Evolutionary conservation across 139 green algal genomes (phyloP), one percentile per base, ranked within the genome.

Genomic region (Mychonastes homosphaera): DNA sequence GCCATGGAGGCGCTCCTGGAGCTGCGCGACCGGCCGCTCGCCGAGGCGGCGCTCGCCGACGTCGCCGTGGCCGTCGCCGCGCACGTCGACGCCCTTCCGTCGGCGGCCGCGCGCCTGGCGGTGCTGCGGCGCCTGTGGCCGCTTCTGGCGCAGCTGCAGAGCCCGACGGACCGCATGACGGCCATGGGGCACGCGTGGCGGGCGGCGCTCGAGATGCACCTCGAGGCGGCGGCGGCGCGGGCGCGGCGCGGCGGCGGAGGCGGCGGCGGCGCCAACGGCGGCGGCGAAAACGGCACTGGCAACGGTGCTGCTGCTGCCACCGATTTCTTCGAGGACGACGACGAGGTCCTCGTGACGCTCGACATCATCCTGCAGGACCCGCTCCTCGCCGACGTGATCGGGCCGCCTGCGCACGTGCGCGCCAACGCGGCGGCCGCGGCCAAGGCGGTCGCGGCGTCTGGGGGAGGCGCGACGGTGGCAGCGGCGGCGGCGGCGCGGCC

Each of bases 1-100:
- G 59, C 59, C 12, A 67, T 67, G 28, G 48, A 58, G 29, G 59
- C 59, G 28, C 30, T 67, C 38, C 49, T 67, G n/a, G 59, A 67
- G 59, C 21, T 67, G 38, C 52, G 53, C 27, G 59, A 28, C 3
- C 49, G 49, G 3, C 36, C 53, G 49, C 46, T 67, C 27, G 59
- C 59, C 26, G 59, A 67, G 52, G 49, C 59, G n/a, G 59, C 49
- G 8, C 36, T 67, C 21, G 59, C 55, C 19, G 59, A 67, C 30
- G 49, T 67, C n/a, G 49, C 59, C 36, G 46, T 27, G 18, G 38
- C 53, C 9, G 29, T 67, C 13, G 59, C 59, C 4, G 50, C 35
- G 21, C 59, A 67, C 40, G 39, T 67, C 27, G 59, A 67, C 23
- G 33, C 52, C 15, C 50, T 67, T 27, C 59, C 7, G 8, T 39